Evolutionary conservation across 148 eudicot species (phyloP).

Genomic region (Agrostemma githago): DNA sequence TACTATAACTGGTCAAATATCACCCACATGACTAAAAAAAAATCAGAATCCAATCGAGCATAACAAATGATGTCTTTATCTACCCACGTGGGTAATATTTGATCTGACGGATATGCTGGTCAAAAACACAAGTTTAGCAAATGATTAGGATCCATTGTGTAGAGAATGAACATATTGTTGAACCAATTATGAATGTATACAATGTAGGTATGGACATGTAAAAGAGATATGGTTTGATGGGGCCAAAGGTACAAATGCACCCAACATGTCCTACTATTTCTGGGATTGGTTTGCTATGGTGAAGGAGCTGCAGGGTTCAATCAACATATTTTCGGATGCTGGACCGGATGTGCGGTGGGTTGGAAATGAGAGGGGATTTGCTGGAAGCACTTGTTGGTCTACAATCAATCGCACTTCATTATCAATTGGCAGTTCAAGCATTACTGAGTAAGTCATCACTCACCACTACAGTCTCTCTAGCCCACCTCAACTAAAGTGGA

Average conservation of each 20-base stretch:
- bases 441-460: slow-evolving; percentile 47
- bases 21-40: no score
- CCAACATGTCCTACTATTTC: slow-evolving; percentile 81
- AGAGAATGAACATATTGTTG: neutral
- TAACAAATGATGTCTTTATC: no score
- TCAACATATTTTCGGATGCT: slow-evolving; percentile 90
- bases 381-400: slow-evolving; percentile 87
- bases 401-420: slow-evolving; percentile 66
- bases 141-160: neutral
- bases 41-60: no score
- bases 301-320: slow-evolving; percentile 73
- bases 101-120: no score
- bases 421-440: slow-evolving; percentile 72
- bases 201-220: slow-evolving; percentile 60
- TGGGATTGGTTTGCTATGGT: slow-evolving; percentile 81
- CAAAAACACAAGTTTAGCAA: no score
- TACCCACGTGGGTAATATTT: no score
- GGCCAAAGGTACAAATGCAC: slow-evolving; percentile 65
- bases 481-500: neutral
- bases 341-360: slow-evolving; percentile 89
- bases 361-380: slow-evolving; percentile 71
- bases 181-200: no score
- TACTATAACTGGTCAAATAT: no score
- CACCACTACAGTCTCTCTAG: neutral
- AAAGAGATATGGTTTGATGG: slow-evolving; percentile 96